A percentile compares a stretch with the other conserved stretches of the same genome.
Evolutionary conservation across 768 basidiomycete genomes (phyloP).

Genomic region (Mycena filopes): DNA sequence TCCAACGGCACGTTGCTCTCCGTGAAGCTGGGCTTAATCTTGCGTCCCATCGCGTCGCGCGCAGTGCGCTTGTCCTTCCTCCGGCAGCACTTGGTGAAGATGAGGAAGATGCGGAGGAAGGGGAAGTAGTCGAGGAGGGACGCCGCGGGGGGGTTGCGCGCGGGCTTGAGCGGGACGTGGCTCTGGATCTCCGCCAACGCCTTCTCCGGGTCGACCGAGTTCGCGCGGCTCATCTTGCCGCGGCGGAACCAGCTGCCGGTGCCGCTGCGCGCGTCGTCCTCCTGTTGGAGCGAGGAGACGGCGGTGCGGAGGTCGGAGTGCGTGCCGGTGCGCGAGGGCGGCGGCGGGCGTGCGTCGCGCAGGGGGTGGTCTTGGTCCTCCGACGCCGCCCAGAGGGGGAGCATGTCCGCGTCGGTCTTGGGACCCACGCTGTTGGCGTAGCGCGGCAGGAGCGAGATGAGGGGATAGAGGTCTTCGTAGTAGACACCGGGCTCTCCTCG

Average conservation of each 20-base stretch:
- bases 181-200: conserved; percentile 53
- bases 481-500: conserved; percentile 77
- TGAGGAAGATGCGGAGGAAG: conserved; percentile 61
- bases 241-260: conserved; percentile 30
- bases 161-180: conserved; percentile 59
- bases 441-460: conserved; percentile 74
- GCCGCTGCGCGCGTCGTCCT: too few species aligned
- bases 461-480: conserved; percentile 80
- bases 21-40: conserved; percentile 50
- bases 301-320: conserved; percentile 5
- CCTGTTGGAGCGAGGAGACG: background rate
- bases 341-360: conserved; percentile 21
- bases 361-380: conserved; percentile 44
- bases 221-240: conserved; percentile 23
- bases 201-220: conserved; percentile 55
- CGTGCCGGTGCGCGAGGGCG: conserved; percentile 22
- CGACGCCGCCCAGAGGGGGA: conserved; percentile 67
- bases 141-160: conserved; percentile 66
- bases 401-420: conserved; percentile 52
- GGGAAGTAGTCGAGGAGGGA: conserved; percentile 67
- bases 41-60: conserved; percentile 22
- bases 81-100: conserved; percentile 40
- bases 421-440: conserved; percentile 51
- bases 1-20: conserved; percentile 74
- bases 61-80: conserved; percentile 34